Conservation (phyloP, 1,139 yeast genomes). For the Candida tetrigidarum region DNA sequence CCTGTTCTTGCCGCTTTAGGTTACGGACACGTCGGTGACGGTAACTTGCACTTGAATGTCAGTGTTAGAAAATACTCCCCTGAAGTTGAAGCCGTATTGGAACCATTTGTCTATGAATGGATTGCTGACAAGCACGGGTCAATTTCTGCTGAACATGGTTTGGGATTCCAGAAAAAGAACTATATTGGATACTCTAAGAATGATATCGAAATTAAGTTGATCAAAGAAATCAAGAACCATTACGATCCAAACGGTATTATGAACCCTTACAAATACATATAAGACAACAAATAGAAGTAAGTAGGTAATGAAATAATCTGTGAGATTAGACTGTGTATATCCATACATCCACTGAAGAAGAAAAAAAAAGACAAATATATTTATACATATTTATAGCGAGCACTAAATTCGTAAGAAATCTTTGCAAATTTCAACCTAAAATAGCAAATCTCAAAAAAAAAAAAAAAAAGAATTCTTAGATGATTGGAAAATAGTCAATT, state of each 20-base stretch:
- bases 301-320: too few species aligned
- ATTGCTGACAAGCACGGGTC: constrained; percentile 77
- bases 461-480: too few species aligned
- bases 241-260: constrained; percentile 90
- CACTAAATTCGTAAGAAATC: too few species aligned
- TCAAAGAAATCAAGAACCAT: constrained; percentile 74
- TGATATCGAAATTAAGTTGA: constrained; percentile 66
- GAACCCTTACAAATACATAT: constrained; percentile 90
- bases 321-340: background rate
- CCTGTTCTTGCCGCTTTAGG: constrained; percentile 92
- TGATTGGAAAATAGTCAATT: too few species aligned
- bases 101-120: constrained; percentile 95
- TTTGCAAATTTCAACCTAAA: too few species aligned
- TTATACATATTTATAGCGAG: too few species aligned
- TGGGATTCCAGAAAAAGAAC: constrained; percentile 94
- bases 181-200: constrained; percentile 85
- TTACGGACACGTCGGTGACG: constrained; percentile 97
- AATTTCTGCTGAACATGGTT: constrained; percentile 95
- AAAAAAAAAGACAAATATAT: too few species aligned
- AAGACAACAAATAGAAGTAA: too few species aligned
- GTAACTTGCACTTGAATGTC: constrained; percentile 90
- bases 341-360: too few species aligned
- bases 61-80: constrained; percentile 84
- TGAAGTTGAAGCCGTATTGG: constrained; percentile 75
- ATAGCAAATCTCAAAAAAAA: too few species aligned